Percentiles rank a stretch among this genome's conserved stretches.
Conservation (phyloP, 495 filamentous ascomycete species). For the Pyrenula aspistea region DNA sequence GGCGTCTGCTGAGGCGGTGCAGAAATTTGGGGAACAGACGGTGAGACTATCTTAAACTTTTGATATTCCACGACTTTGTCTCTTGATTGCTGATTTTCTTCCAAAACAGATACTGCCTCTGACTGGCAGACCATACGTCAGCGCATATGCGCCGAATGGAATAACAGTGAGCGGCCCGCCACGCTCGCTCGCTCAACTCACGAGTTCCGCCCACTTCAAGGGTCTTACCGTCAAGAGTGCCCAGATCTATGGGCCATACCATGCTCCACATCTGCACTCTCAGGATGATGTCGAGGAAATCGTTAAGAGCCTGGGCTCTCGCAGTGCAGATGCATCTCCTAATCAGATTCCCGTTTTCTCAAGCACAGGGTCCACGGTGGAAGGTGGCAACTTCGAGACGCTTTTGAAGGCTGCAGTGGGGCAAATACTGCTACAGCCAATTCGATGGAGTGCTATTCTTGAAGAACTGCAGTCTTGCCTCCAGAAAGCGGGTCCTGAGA, state of each 20-base stretch:
- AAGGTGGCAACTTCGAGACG: slow-evolving; percentile 29
- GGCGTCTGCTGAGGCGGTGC: slow-evolving; percentile 14
- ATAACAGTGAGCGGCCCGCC: slow-evolving; percentile 76
- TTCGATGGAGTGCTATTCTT: slow-evolving; percentile 46
- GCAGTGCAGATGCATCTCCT: slow-evolving; percentile 24
- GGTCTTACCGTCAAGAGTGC: slow-evolving; percentile 2
- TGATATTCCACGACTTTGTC: background rate
- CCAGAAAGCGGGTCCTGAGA: slow-evolving; percentile 7
- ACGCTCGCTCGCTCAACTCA: slow-evolving; percentile 10
- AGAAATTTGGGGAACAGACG: slow-evolving; percentile 20
- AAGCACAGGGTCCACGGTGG: slow-evolving; percentile 35
- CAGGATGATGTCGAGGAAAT: slow-evolving; percentile 19
- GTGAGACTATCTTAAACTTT: background rate
- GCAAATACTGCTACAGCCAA: slow-evolving; percentile 45
- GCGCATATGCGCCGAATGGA: slow-evolving; percentile 55
- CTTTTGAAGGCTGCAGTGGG: slow-evolving; percentile 39
- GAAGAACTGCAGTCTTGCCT: slow-evolving; percentile 32
- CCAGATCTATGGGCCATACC: slow-evolving; percentile 14
- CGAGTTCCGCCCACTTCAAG: background rate
- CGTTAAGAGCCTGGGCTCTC: slow-evolving; percentile 24
- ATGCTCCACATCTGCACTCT: slow-evolving; percentile 17
- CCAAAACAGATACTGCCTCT: slow-evolving; percentile 19
- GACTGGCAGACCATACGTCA: slow-evolving; percentile 58
- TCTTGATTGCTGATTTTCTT: background rate
- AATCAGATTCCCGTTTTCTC: slow-evolving; percentile 48